Conservation (phyloP, 78 protist species). For the Protostelium mycophagum region DNA sequence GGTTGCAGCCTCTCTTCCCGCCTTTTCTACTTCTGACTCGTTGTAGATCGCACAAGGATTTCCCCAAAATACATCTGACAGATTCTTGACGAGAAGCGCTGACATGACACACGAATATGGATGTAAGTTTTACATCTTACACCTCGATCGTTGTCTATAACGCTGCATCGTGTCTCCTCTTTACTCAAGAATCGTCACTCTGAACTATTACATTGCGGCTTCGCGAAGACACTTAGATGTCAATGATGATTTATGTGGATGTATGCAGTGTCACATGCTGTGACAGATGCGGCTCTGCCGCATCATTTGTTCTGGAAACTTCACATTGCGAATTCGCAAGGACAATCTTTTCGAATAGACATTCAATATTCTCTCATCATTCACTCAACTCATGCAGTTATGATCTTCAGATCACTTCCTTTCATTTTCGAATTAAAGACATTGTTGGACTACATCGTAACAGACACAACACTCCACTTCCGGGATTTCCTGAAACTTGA, state of each 20-base stretch:
- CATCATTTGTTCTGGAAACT: neutral
- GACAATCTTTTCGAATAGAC: neutral
- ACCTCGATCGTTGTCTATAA: too few species aligned
- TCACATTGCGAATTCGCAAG: neutral
- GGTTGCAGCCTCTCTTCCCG: too few species aligned
- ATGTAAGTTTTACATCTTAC: neutral
- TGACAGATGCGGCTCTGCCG: neutral
- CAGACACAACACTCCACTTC: conserved; percentile 64
- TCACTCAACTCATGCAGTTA: conserved; percentile 1
- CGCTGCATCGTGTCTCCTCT: too few species aligned
- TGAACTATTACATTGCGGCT: too few species aligned
- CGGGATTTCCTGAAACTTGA: conserved; percentile 72
- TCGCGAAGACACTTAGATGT: too few species aligned
- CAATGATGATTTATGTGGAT: too few species aligned
- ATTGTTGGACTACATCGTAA: conserved; percentile 77
- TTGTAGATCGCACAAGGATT: neutral
- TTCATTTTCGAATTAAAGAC: conserved; percentile 73
- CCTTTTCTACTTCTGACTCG: too few species aligned
- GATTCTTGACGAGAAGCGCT: neutral
- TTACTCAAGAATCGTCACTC: too few species aligned
- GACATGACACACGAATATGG: neutral
- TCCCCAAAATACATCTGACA: neutral
- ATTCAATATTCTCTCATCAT: too few species aligned
- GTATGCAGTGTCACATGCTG: too few species aligned
- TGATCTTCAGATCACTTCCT: conserved; percentile 64